Evolutionary conservation across 2,329 filamentous ascomycete species (phyloP).

Genomic region (Paecilomyces sp.): DNA sequence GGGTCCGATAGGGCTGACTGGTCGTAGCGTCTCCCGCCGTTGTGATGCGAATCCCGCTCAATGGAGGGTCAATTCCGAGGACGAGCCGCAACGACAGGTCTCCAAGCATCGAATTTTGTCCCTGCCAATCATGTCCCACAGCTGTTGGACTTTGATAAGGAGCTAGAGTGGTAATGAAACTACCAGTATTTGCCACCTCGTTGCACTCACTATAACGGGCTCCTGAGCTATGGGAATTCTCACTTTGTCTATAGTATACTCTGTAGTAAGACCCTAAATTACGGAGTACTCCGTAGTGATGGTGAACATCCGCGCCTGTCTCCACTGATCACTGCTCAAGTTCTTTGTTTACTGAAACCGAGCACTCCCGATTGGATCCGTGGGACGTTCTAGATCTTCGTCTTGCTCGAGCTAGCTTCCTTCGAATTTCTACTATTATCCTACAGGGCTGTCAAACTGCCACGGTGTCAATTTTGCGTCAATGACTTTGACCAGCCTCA

Average conservation of each 20-base stretch:
- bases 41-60: neutral
- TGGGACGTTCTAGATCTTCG: neutral
- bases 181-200: neutral
- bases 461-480: neutral
- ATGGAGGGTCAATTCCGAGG: too few species aligned
- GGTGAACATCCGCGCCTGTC: neutral
- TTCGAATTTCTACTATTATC: neutral
- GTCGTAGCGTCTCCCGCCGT: neutral
- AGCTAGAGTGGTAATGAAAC: neutral
- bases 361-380: neutral
- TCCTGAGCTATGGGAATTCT: neutral
- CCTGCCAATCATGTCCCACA: neutral
- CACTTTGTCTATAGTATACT: too few species aligned
- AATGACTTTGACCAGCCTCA: neutral
- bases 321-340: neutral
- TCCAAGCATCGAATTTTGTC: neutral
- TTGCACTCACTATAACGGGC: neutral
- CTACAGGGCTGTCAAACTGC: neutral
- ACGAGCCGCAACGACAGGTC: neutral
- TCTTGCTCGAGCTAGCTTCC: neutral
- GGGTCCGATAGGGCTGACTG: neutral
- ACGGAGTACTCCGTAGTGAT: neutral
- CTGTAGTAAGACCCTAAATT: too few species aligned
- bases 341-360: neutral
- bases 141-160: neutral